Evolutionary conservation across 2,329 filamentous ascomycete genomes (phyloP), one percentile per base, ranked within the genome.

Genomic region (Pseudocercospora fuligena): DNA sequence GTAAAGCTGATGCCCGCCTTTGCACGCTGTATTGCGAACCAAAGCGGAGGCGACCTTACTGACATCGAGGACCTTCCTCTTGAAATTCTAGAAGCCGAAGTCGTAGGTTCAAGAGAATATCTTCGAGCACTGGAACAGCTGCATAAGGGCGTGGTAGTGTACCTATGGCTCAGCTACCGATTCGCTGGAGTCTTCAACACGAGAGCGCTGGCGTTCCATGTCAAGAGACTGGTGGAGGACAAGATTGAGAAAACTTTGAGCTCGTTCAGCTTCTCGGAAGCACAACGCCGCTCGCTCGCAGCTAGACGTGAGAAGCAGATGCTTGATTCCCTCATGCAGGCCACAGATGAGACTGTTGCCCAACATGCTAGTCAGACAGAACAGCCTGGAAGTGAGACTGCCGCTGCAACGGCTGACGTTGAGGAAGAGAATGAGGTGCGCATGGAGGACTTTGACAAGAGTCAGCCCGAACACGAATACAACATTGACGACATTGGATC

Each of bases 161-260:
- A 98, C 76, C 85, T 97, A 1, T 99, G 95, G 95, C 84, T 99
- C 16, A 94, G 92, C 73, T 98, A 94, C 79, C 90, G 94, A 6
- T 97, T 94, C 78, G 85, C 88, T 3, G 92, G 92, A 58, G 85
- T 96, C 60, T 97, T 97, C 78, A 86, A 83, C 5, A 92, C 90
- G 70, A 88, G 94, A 73, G 83, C 83, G 0, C 83, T 97, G 51
- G 93, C 92, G 0, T 90, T 92, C 70, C 89, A 97, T 76, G 88
- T 92, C 58, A 97, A 97, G 76, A 79, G 81, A 6, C 77, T 96
- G 59, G 89, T 94, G 1, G 94, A 97, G 80, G 84, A 88, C 60
- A 89, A 87, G 76, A 94, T 98, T 74, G 86, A 90, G 69, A 79
- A 84, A 8, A 86, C 86, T 14, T 82, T 93, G 19, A 82, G 82